These are phyloP conservation scores for Periconia sp. DNA, from an alignment of 2,329 filamentous ascomycete species.

Conservation along the genomic window DNA sequence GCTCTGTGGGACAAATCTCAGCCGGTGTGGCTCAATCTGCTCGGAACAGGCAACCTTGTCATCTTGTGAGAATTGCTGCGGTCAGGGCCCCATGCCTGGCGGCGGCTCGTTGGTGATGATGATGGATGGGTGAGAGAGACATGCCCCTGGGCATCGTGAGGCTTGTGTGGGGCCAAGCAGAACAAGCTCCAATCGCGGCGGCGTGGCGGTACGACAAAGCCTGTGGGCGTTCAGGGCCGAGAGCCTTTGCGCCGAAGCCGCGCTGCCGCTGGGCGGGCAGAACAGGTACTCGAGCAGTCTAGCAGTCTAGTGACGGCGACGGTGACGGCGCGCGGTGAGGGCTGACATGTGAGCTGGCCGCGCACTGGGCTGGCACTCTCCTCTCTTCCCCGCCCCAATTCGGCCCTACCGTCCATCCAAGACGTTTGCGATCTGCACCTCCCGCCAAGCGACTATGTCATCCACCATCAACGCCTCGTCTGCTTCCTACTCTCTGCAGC, in stretches of 20 bases:
- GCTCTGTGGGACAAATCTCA: too few species aligned
- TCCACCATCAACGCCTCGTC: conserved; percentile 7
- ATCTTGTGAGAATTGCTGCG: too few species aligned
- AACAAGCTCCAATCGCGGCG: conserved; percentile 23
- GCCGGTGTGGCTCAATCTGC: too few species aligned
- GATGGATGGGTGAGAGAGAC: conserved; percentile 8
- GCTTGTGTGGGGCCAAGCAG: conserved; percentile 18
- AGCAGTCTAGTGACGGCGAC: not conserved
- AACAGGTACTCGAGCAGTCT: not conserved
- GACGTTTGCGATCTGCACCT: conserved; percentile 19
- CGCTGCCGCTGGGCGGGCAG: not conserved
- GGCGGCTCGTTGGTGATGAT: too few species aligned
- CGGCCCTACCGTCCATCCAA: conserved; percentile 23
- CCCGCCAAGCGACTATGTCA: conserved; percentile 33
- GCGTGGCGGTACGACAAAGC: conserved; percentile 22
- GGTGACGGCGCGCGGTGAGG: conserved; percentile 8
- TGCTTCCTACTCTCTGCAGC: conserved; percentile 3
- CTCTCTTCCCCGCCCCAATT: conserved; percentile 22
- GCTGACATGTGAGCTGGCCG: conserved; percentile 20
- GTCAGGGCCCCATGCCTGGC: too few species aligned
- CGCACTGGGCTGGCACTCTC: not conserved
- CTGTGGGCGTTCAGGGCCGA: conserved; percentile 10
- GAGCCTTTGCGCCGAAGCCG: too few species aligned
- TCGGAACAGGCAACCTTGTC: too few species aligned
- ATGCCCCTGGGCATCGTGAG: too few species aligned